Conservation (phyloP, 495 filamentous ascomycete genomes). For the Aspergillus taichungensis region DNA sequence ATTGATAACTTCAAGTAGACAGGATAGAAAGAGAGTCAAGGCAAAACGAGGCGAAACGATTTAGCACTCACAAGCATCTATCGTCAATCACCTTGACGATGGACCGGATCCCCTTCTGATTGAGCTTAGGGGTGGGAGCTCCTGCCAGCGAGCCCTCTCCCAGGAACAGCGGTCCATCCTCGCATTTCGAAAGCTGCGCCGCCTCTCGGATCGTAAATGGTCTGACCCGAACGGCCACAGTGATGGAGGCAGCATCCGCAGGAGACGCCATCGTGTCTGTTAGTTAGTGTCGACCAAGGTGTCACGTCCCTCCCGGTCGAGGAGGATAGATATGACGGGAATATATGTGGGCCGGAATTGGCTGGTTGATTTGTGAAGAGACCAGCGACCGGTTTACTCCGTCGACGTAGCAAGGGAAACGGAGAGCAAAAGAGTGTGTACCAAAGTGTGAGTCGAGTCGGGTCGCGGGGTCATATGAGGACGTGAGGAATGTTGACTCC, state of each 20-base stretch:
- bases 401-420: slow-evolving; percentile 7
- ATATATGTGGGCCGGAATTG: slow-evolving; percentile 1
- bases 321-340: not conserved
- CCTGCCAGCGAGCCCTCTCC: slow-evolving; percentile 89
- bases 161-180: slow-evolving; percentile 85
- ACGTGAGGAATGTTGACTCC: slow-evolving; percentile 17
- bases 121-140: slow-evolving; percentile 70
- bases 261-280: slow-evolving; percentile 39
- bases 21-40: too few relatives aligned
- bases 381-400: slow-evolving; percentile 12
- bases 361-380: slow-evolving; percentile 10
- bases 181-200: slow-evolving; percentile 60
- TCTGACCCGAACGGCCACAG: slow-evolving; percentile 72
- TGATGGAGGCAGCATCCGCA: slow-evolving; percentile 63
- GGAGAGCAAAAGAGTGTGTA: slow-evolving; percentile 5
- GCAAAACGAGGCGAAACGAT: too few relatives aligned
- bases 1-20: not conserved
- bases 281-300: not conserved
- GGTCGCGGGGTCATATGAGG: too few relatives aligned
- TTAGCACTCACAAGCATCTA: slow-evolving; percentile 71
- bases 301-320: slow-evolving; percentile 4
- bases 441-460: slow-evolving; percentile 1
- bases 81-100: slow-evolving; percentile 97
- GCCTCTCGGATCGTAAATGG: slow-evolving; percentile 73
- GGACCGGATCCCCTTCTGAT: slow-evolving; percentile 75